Conservation (phyloP, 371 early-diverging fungal genomes). For the Apophysomyces trapeziformis region DNA sequence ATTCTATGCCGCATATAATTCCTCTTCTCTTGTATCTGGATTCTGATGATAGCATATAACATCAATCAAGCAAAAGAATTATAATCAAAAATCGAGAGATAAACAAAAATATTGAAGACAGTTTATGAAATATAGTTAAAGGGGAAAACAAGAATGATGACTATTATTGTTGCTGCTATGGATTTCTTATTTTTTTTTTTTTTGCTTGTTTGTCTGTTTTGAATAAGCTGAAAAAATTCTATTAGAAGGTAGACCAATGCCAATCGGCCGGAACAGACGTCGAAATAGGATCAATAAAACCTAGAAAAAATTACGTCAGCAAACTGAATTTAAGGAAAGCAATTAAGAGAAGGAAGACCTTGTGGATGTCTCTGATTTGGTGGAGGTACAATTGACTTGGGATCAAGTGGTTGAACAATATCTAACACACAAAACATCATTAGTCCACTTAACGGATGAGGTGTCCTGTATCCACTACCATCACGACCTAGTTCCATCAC, state of each 20-base stretch:
- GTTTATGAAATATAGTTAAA: too few species aligned
- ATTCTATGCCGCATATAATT: too few species aligned
- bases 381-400: conserved; percentile 14
- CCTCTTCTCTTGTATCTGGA: too few species aligned
- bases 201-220: too few species aligned
- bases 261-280: conserved; percentile 26
- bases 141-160: too few species aligned
- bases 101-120: too few species aligned
- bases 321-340: background rate
- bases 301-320: conserved; percentile 4
- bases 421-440: conserved; percentile 23
- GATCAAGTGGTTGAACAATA: conserved; percentile 37
- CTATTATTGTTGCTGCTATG: too few species aligned
- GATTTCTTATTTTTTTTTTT: too few species aligned
- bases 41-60: too few species aligned
- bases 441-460: background rate
- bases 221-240: background rate
- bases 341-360: conserved; percentile 5
- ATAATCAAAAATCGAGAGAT: too few species aligned
- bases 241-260: conserved; percentile 27
- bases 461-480: conserved; percentile 30
- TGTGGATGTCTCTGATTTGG: conserved; percentile 10
- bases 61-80: too few species aligned
- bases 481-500: conserved; percentile 53
- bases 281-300: conserved; percentile 23